phyloP scores from a whole-genome alignment of 148 eudicot species.

The Cornus florida region DNA sequence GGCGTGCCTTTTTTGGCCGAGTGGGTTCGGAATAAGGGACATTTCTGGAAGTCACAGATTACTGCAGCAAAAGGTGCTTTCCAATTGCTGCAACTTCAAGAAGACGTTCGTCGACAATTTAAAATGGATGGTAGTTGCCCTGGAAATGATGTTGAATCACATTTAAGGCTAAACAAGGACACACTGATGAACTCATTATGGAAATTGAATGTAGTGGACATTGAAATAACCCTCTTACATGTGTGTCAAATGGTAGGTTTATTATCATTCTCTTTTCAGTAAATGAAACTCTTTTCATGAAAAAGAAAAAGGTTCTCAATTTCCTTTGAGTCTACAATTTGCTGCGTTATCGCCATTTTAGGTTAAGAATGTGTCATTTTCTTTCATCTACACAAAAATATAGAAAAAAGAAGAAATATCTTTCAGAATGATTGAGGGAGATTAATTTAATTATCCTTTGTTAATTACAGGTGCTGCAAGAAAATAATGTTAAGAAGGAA shows the following conservation, averaged over 20 bases:
- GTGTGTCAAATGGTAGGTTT: slow-evolving; percentile 84
- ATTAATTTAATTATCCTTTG: background rate
- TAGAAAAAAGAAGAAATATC: background rate
- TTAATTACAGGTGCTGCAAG: slow-evolving; percentile 71
- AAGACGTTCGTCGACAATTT: slow-evolving; percentile 60
- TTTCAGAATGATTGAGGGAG: too few species aligned
- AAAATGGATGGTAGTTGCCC: slow-evolving; percentile 68
- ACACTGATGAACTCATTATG: slow-evolving; percentile 84
- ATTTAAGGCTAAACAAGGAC: slow-evolving; percentile 64
- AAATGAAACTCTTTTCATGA: background rate
- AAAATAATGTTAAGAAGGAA: slow-evolving; percentile 69
- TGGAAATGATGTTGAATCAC: slow-evolving; percentile 65
- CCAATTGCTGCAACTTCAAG: slow-evolving; percentile 92
- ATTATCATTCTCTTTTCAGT: background rate
- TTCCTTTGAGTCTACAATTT: too few species aligned
- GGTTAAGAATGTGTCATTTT: background rate
- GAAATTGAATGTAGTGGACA: slow-evolving; percentile 96
- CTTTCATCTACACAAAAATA: background rate
- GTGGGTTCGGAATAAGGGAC: slow-evolving; percentile 95
- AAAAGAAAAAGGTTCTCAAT: too few species aligned
- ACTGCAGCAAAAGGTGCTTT: slow-evolving; percentile 97
- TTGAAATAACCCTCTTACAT: slow-evolving; percentile 85
- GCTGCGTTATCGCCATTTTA: background rate
- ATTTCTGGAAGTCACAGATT: slow-evolving; percentile 86
- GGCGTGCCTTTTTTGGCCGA: slow-evolving; percentile 92